These are phyloP conservation scores for Candida wancherniae DNA, from an alignment of 805 yeast species.

Conservation along the genomic window DNA sequence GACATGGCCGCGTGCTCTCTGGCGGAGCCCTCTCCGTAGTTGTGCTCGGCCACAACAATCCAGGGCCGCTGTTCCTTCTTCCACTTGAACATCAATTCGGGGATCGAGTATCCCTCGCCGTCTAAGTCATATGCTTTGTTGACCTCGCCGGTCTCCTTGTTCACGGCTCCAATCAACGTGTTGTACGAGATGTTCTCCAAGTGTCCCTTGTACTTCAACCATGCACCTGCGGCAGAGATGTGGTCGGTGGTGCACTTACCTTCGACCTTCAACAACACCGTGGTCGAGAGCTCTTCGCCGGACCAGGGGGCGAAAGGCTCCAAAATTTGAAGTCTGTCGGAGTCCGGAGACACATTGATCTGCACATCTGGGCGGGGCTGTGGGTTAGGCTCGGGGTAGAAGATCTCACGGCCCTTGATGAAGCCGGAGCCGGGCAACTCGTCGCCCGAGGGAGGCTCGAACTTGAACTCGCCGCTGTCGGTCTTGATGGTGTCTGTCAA, in stretches of 20 bases:
- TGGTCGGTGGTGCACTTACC: slow-evolving; percentile 99
- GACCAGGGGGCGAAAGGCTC: slow-evolving; percentile 88
- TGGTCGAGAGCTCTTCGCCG: slow-evolving; percentile 74
- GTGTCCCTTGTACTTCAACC: slow-evolving; percentile 98
- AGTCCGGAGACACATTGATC: slow-evolving; percentile 75
- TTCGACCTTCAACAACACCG: slow-evolving; percentile 82
- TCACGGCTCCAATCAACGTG: slow-evolving; percentile 94
- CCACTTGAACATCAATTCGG: slow-evolving; percentile 97
- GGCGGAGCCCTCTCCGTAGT: slow-evolving; percentile 98
- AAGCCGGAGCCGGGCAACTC: slow-evolving; percentile 83
- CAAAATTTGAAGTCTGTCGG: slow-evolving; percentile 85
- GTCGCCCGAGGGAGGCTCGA: slow-evolving; percentile 74
- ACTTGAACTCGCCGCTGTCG: slow-evolving; percentile 71
- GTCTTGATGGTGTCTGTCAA: slow-evolving; percentile 74
- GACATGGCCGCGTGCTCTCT: slow-evolving; percentile 98
- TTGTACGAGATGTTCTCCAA: slow-evolving; percentile 92
- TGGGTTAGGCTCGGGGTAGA: slow-evolving; percentile 71
- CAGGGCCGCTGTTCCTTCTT: slow-evolving; percentile 79
- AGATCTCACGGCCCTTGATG: slow-evolving; percentile 65
- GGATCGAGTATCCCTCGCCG: slow-evolving; percentile 73
- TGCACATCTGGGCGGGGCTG: slow-evolving; percentile 53
- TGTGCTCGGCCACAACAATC: slow-evolving; percentile 96
- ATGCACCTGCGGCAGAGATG: slow-evolving; percentile 97
- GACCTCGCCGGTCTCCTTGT: slow-evolving; percentile 95
- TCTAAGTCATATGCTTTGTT: slow-evolving; percentile 85